Percentiles rank a stretch among this genome's conserved stretches.
phyloP scores from a whole-genome alignment of 306 rosid species.

The Sicyos edulis region DNA sequence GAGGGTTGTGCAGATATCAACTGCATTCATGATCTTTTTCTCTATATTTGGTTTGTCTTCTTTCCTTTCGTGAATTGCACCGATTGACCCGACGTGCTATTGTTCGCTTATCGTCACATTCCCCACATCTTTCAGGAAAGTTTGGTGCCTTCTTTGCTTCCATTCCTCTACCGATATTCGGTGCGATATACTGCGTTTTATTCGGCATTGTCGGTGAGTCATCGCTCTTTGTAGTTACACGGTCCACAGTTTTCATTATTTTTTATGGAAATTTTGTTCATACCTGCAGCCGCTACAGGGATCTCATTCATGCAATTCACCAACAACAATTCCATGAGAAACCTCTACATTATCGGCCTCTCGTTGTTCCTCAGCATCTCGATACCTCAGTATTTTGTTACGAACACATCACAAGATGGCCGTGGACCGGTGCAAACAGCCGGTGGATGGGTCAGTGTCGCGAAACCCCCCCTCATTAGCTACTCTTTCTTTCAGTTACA shows the following conservation, averaged over 20 bases:
- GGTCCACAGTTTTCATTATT: not conserved
- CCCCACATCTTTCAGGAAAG: conserved; percentile 54
- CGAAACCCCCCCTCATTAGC: no score
- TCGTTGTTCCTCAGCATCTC: conserved; percentile 80
- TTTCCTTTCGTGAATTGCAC: not conserved
- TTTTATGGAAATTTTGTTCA: not conserved
- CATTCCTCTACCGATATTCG: conserved; percentile 81
- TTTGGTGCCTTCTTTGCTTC: conserved; percentile 95
- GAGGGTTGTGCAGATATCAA: conserved; percentile 88
- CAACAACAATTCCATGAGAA: conserved; percentile 76
- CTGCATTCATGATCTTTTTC: conserved; percentile 89
- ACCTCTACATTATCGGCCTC: conserved; percentile 70
- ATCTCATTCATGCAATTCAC: conserved; percentile 57
- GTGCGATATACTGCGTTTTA: conserved; percentile 80
- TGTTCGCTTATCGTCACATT: conserved; percentile 18
- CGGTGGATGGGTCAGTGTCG: conserved; percentile 86
- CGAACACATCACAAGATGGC: conserved; percentile 52
- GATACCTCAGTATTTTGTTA: conserved; percentile 75
- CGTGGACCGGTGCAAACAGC: conserved; percentile 75
- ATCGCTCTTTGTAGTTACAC: not conserved
- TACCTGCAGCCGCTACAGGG: conserved; percentile 72
- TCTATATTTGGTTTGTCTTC: conserved; percentile 68
- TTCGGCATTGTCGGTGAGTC: conserved; percentile 78
- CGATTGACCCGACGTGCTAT: not conserved
- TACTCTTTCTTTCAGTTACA: not conserved